These are phyloP conservation scores for Planoprotostelium fungivorum DNA, from an alignment of 78 protist species.

Conservation along the genomic window DNA sequence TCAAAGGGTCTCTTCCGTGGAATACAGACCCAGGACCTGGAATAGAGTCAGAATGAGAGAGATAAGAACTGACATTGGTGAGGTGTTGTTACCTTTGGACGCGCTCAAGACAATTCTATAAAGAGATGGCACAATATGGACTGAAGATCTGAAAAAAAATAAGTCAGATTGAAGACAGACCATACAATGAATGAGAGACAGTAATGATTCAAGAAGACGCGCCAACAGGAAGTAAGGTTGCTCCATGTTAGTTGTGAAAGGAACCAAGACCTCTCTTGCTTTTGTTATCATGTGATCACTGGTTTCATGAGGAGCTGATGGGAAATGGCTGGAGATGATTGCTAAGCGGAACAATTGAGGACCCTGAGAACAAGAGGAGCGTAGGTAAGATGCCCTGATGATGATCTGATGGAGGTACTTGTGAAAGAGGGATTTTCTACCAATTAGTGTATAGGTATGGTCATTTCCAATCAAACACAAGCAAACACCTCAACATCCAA, in stretches of 20 bases:
- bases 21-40: background rate
- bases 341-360: background rate
- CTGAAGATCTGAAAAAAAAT: background rate
- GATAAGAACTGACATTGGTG: background rate
- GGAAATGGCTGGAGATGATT: background rate
- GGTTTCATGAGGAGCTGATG: slow-evolving; percentile 1
- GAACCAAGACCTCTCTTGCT: background rate
- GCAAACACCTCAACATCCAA: too few relatives aligned
- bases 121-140: too few relatives aligned
- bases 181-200: background rate
- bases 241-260: background rate
- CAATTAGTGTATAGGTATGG: too few relatives aligned
- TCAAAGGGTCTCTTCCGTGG: background rate
- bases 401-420: background rate
- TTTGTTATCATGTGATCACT: background rate
- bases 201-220: background rate
- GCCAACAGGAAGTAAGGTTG: slow-evolving; percentile 1
- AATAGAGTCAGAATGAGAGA: background rate
- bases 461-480: too few relatives aligned
- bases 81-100: background rate
- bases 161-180: background rate
- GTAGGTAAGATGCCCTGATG: background rate
- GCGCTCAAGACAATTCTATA: background rate
- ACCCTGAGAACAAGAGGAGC: background rate
- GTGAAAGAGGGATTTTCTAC: slow-evolving; percentile 1